A percentile compares a stretch with the other conserved stretches of the same genome.
Evolutionary conservation across 139 green algal species (phyloP).

Genomic region (Spirogloea muscicola): DNA sequence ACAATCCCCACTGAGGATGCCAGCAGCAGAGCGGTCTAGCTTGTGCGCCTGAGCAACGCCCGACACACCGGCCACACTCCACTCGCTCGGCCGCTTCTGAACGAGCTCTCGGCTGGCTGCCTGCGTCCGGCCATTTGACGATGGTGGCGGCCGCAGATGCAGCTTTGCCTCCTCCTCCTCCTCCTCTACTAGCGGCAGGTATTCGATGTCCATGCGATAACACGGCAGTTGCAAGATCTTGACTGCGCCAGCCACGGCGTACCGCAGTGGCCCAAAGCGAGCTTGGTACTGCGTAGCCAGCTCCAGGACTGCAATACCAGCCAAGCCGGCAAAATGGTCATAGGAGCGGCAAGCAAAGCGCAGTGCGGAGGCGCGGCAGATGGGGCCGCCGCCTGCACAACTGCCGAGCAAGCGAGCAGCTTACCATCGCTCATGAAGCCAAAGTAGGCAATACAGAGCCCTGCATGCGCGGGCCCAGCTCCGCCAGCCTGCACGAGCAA

Average conservation of each 20-base stretch:
- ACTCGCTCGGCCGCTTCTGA: too few relatives aligned
- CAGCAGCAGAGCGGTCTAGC: too few relatives aligned
- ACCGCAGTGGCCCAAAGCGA: background rate
- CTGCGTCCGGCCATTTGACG: too few relatives aligned
- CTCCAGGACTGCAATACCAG: slow-evolving; percentile 1
- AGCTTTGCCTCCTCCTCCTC: background rate
- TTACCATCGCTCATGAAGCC: slow-evolving; percentile 4
- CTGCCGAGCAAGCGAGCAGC: too few relatives aligned
- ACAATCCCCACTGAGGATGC: too few relatives aligned
- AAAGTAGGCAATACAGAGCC: background rate
- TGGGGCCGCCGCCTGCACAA: too few relatives aligned
- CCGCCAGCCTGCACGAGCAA: background rate
- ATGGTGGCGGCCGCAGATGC: too few relatives aligned
- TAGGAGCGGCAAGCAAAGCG: background rate
- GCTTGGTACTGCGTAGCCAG: background rate
- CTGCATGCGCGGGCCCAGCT: background rate
- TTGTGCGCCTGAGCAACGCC: too few relatives aligned
- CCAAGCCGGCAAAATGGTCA: background rate
- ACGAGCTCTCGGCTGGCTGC: too few relatives aligned
- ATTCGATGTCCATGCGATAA: background rate
- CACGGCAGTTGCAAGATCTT: background rate
- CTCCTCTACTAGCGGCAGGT: background rate
- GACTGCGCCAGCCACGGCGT: background rate
- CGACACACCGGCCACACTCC: too few relatives aligned
- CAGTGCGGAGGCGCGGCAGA: background rate